Evolutionary conservation across 306 rosid species (phyloP).

Genomic region (Abrus precatorius): DNA sequence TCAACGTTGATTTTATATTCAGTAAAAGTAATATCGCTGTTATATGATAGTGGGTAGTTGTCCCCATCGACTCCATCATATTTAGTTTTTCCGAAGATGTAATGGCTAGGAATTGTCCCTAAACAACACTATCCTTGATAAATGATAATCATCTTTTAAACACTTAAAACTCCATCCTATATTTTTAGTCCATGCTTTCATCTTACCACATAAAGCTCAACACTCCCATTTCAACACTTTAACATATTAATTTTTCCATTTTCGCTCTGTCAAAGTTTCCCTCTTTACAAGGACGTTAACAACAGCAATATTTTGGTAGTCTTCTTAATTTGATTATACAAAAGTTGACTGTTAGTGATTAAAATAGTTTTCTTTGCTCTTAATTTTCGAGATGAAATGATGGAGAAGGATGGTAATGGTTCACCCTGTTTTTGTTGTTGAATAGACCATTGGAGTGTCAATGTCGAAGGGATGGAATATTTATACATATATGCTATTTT

Average conservation of each 20-base stretch:
- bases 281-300: not conserved
- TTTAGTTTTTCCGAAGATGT: no score
- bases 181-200: not conserved
- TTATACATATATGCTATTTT: not conserved
- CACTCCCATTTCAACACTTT: not conserved
- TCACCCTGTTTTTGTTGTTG: conserved; percentile 25
- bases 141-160: no score
- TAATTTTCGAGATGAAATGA: conserved; percentile 16
- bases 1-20: no score
- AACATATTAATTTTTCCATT: not conserved
- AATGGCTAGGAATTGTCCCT: no score
- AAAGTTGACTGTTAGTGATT: conserved; percentile 12
- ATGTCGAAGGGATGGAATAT: conserved; percentile 19
- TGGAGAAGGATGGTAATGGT: conserved; percentile 20
- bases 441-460: conserved; percentile 45
- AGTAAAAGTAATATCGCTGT: no score
- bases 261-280: not conserved
- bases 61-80: no score
- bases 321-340: not conserved
- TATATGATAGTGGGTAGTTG: no score
- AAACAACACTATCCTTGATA: no score
- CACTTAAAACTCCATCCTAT: not conserved
- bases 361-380: not conserved
- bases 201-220: conserved; percentile 24
- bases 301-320: conserved; percentile 7